Evolutionary conservation across 192 early-diverging fungal genomes (phyloP).

Genomic region (Linnemannia schmuckeri): DNA sequence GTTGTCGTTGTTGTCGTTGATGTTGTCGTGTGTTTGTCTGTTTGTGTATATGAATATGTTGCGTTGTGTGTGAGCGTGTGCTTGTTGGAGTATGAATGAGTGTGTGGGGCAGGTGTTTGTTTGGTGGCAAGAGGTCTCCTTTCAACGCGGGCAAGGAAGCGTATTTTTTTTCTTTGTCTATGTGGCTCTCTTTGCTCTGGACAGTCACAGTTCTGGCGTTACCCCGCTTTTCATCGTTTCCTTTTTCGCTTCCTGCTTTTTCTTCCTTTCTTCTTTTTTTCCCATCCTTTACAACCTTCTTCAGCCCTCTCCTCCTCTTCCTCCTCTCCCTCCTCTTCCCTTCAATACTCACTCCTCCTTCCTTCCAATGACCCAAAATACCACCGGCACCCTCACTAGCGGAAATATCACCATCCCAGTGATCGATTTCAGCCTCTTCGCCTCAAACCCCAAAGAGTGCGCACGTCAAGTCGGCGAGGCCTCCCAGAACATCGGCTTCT

Average conservation of each 20-base stretch:
- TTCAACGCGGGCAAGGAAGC: neutral
- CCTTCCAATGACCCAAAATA: neutral
- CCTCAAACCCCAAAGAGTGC: constrained; percentile 56
- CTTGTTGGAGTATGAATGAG: neutral
- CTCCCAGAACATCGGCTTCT: constrained; percentile 67
- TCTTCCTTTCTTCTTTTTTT: neutral
- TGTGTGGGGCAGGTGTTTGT: neutral
- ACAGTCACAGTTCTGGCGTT: no score
- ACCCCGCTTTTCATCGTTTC: no score
- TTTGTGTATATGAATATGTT: neutral
- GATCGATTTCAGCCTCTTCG: constrained; percentile 71
- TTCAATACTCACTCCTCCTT: no score
- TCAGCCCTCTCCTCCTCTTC: neutral
- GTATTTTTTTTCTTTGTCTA: neutral
- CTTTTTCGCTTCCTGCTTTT: neutral
- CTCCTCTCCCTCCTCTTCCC: neutral
- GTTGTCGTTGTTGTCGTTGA: neutral
- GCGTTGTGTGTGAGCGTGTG: neutral
- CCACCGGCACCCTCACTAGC: neutral
- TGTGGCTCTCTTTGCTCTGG: neutral
- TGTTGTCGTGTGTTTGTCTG: neutral
- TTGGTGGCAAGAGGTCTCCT: neutral
- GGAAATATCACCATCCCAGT: constrained; percentile 64
- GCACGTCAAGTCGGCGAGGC: constrained; percentile 64
- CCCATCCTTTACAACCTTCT: neutral